phyloP scores from a whole-genome alignment of 495 filamentous ascomycete genomes.

The Penicillium cinerascens region DNA sequence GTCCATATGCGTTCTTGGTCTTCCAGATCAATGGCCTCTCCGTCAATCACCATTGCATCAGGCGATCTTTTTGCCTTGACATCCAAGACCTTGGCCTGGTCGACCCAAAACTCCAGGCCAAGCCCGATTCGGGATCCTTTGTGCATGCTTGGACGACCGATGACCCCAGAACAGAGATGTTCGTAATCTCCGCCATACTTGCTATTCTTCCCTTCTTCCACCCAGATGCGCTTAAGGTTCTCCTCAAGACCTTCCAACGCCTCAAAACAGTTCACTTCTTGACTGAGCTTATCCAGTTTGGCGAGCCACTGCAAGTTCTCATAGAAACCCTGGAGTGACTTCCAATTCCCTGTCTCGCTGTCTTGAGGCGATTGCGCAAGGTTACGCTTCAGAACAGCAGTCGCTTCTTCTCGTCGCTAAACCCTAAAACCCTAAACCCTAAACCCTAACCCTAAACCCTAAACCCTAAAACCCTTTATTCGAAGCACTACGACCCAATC shows the following conservation, averaged over 20 bases:
- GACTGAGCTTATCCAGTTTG: constrained; percentile 75
- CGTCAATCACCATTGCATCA: constrained; percentile 38
- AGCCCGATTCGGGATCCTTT: constrained; percentile 67
- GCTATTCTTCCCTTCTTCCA: constrained; percentile 45
- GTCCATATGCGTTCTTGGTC: constrained; percentile 31
- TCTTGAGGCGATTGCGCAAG: constrained; percentile 42
- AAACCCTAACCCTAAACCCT: too few relatives aligned
- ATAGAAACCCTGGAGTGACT: constrained; percentile 66
- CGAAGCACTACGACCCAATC: too few relatives aligned
- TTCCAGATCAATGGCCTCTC: too few relatives aligned
- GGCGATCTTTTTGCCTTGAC: constrained; percentile 30
- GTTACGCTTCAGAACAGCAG: constrained; percentile 50
- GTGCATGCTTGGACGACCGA: constrained; percentile 80
- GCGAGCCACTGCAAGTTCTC: constrained; percentile 78
- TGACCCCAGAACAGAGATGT: constrained; percentile 46
- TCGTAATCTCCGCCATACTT: constrained; percentile 47
- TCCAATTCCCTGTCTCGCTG: constrained; percentile 43
- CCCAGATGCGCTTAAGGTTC: constrained; percentile 58
- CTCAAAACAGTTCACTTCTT: constrained; percentile 80
- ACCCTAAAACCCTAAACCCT: too few relatives aligned
- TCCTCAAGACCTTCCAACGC: constrained; percentile 80
- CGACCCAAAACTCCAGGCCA: constrained; percentile 82
- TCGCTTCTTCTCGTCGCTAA: constrained; percentile 43
- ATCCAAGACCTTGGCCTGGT: constrained; percentile 49
- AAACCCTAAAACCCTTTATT: too few relatives aligned